Conservation (phyloP, 164 flowering plant species). For the Paratinospora sagittata region DNA sequence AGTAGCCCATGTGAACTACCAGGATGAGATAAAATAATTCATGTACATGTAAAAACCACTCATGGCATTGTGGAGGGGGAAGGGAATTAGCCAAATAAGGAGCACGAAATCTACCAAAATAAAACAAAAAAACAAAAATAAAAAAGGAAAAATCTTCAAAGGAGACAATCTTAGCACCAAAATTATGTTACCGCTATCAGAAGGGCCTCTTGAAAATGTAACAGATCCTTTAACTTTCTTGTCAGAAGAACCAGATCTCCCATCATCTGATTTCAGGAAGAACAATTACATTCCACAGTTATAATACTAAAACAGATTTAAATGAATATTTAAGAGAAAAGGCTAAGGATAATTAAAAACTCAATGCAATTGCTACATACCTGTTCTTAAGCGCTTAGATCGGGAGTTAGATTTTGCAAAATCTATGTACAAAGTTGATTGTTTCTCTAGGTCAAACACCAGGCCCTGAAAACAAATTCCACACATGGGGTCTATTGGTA, state of each 20-base stretch:
- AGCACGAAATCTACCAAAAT: neutral
- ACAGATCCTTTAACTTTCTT: conserved; percentile 57
- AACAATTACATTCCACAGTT: conserved; percentile 4
- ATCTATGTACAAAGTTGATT: conserved; percentile 67
- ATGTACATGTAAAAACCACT: neutral
- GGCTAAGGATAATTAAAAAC: neutral
- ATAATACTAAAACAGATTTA: neutral
- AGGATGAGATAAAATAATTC: conserved; percentile 12
- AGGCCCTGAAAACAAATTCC: conserved; percentile 51
- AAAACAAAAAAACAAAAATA: neutral
- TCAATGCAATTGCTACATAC: conserved; percentile 24
- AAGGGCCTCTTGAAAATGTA: conserved; percentile 30
- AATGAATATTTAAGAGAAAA: neutral
- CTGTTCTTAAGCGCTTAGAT: conserved; percentile 79
- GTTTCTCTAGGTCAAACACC: conserved; percentile 87
- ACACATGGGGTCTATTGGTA: neutral
- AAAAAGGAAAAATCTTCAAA: neutral
- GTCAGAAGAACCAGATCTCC: conserved; percentile 39
- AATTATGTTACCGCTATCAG: conserved; percentile 58
- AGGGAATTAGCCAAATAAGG: too few species aligned
- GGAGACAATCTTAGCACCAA: neutral
- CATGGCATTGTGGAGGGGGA: too few species aligned
- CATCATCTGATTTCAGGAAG: conserved; percentile 48
- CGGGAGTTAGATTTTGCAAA: conserved; percentile 90
- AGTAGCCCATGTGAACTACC: conserved; percentile 32